Conservation (phyloP, 371 early-diverging fungal species). For the Mycotypha africana region DNA sequence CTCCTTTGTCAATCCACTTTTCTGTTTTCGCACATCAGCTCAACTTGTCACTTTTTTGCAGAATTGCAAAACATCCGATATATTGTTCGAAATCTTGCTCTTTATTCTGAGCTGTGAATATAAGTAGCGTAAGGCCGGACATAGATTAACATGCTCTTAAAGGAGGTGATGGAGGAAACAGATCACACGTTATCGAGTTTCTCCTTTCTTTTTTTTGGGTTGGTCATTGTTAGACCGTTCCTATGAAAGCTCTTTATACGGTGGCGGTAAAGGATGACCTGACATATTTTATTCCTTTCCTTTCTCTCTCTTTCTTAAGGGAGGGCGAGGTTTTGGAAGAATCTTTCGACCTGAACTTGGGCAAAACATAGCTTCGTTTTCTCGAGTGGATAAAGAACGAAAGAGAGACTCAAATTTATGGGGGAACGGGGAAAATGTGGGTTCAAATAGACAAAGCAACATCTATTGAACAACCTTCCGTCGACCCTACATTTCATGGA, state of each 20-base stretch:
- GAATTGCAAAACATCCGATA: not conserved
- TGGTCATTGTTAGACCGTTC: constrained; percentile 36
- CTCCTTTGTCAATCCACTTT: no score
- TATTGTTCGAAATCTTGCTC: constrained; percentile 48
- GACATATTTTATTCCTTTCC: constrained; percentile 10
- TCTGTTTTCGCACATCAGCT: constrained; percentile 1
- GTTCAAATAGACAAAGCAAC: no score
- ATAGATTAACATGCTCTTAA: no score
- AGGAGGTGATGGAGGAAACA: no score
- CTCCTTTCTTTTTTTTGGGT: not conserved
- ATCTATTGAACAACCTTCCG: no score
- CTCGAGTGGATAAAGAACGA: constrained; percentile 27
- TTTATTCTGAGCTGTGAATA: constrained; percentile 23
- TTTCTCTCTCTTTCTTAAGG: no score
- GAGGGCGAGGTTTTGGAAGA: no score
- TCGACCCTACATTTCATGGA: no score
- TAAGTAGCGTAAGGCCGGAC: constrained; percentile 46
- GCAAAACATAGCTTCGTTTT: no score
- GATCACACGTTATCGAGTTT: no score
- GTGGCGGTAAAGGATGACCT: constrained; percentile 43
- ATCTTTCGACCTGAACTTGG: constrained; percentile 26
- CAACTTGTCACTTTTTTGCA: constrained; percentile 3
- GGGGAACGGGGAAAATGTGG: no score
- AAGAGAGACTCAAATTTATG: no score
- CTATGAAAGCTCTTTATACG: constrained; percentile 12